Percentiles rank a stretch among this genome's conserved stretches.
These are phyloP conservation scores for Yueomyces sinensis DNA, from an alignment of 805 yeast species.

Conservation along the genomic window DNA sequence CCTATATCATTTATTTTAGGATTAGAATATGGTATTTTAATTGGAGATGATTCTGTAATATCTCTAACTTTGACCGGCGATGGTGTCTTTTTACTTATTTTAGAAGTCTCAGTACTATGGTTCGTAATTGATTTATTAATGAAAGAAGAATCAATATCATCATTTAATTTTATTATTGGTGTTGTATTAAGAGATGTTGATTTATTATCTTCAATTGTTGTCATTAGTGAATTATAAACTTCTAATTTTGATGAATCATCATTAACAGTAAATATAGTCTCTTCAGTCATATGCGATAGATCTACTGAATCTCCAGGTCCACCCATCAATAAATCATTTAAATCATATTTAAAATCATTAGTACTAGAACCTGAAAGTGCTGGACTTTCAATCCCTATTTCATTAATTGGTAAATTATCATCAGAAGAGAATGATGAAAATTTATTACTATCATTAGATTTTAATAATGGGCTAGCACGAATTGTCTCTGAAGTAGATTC, in stretches of 20 bases:
- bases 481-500: neutral
- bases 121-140: too few relatives aligned
- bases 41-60: too few relatives aligned
- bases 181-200: too few relatives aligned
- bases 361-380: neutral
- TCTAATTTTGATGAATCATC: neutral
- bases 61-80: too few relatives aligned
- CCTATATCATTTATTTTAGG: constrained; percentile 1
- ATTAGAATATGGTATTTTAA: too few relatives aligned
- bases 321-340: constrained; percentile 15
- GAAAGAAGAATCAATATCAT: too few relatives aligned
- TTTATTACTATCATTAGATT: neutral
- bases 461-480: constrained; percentile 4
- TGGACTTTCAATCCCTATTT: constrained; percentile 10
- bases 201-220: too few relatives aligned
- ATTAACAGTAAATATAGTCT: neutral
- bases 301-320: constrained; percentile 25
- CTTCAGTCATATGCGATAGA: constrained; percentile 4
- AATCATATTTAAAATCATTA: neutral
- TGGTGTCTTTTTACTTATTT: too few relatives aligned
- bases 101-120: too few relatives aligned
- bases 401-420: constrained; percentile 13
- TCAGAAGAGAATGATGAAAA: neutral
- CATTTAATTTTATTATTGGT: too few relatives aligned
- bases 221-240: too few relatives aligned